Conservation (phyloP, 768 basidiomycete genomes). For the Agaricus blazei region DNA sequence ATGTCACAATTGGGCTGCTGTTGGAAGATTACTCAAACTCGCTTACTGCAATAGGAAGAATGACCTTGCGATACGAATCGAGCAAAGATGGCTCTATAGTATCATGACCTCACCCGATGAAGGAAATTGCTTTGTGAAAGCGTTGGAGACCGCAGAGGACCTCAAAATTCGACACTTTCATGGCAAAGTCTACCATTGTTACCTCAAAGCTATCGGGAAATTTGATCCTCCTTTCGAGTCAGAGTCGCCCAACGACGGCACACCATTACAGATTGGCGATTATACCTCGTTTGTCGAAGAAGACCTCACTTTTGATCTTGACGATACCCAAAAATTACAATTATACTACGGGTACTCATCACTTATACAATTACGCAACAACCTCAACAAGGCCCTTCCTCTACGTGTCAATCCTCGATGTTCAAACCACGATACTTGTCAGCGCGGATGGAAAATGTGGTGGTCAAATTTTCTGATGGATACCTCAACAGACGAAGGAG, state of each 20-base stretch:
- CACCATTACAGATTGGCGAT: background rate
- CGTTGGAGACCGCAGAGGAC: background rate
- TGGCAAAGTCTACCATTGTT: background rate
- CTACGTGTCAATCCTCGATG: too few relatives aligned
- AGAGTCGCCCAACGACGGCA: background rate
- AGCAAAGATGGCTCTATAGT: background rate
- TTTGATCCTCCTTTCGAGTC: background rate
- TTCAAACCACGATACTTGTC: too few relatives aligned
- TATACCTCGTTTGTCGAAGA: too few relatives aligned
- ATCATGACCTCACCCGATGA: background rate
- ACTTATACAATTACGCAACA: too few relatives aligned
- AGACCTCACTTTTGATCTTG: too few relatives aligned
- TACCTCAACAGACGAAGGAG: too few relatives aligned
- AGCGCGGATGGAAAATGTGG: too few relatives aligned
- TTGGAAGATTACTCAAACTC: background rate
- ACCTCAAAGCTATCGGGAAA: background rate
- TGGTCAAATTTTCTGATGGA: too few relatives aligned
- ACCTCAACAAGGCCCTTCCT: too few relatives aligned
- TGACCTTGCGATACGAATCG: background rate
- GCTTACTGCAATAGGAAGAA: background rate
- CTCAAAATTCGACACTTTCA: background rate
- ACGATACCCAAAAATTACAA: too few relatives aligned
- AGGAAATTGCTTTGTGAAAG: background rate
- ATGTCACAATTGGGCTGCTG: background rate
- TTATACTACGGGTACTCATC: too few relatives aligned